A percentile compares a stretch with the other conserved stretches of the same genome.
phyloP scores from a whole-genome alignment of 1,284 basidiomycete genomes.

The Lentinula novae-zelandiae region DNA sequence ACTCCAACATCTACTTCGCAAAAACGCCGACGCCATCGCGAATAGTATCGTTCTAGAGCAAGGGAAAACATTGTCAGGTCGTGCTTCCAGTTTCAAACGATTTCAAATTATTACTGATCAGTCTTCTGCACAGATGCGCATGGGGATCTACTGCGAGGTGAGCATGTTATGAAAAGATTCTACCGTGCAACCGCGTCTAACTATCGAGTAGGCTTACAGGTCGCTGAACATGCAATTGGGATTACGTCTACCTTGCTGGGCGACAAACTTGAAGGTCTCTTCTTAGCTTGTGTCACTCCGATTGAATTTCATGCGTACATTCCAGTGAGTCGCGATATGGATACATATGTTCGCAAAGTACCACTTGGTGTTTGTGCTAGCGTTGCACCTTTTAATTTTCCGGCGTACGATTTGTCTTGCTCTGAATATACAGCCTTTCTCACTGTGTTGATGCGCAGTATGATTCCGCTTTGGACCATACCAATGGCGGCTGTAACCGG shows the following conservation, averaged over 20 bases:
- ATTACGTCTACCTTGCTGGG: constrained; percentile 85
- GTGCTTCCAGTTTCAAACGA: constrained; percentile 11
- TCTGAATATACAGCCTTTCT: constrained; percentile 7
- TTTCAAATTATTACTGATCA: neutral
- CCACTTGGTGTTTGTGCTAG: constrained; percentile 78
- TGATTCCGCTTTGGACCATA: constrained; percentile 97
- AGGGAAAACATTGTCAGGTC: constrained; percentile 83
- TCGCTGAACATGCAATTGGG: constrained; percentile 86
- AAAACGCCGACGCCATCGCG: constrained; percentile 75
- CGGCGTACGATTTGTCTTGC: constrained; percentile 55
- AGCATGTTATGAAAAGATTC: neutral
- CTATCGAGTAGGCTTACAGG: constrained; percentile 63
- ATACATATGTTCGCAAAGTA: constrained; percentile 81
- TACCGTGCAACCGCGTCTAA: too few species aligned
- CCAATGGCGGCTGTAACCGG: constrained; percentile 88
- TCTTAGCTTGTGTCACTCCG: neutral
- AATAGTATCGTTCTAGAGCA: constrained; percentile 84
- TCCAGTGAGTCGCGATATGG: constrained; percentile 93
- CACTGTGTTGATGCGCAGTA: constrained; percentile 42
- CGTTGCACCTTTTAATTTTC: constrained; percentile 92
- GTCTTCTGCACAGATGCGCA: constrained; percentile 66
- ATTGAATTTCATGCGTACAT: neutral
- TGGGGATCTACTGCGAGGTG: constrained; percentile 85
- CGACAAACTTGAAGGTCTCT: constrained; percentile 84
- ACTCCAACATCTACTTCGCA: constrained; percentile 76